phyloP scores from a whole-genome alignment of 176 grass and related monocot species.

The Carex pumila region DNA sequence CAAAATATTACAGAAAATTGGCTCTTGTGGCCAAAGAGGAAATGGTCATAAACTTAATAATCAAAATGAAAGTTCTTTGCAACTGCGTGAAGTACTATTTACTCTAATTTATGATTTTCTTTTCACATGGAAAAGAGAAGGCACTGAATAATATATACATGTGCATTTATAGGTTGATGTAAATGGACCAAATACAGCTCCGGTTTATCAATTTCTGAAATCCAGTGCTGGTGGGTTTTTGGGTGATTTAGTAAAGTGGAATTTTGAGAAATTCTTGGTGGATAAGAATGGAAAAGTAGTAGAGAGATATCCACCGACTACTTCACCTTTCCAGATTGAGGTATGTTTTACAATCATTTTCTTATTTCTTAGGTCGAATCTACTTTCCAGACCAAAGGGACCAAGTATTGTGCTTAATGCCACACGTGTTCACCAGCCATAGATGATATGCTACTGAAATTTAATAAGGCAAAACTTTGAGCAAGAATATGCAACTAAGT shows the following conservation, averaged over 20 bases:
- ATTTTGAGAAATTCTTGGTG: constrained; percentile 95
- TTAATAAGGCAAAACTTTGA: not conserved
- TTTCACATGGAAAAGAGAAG: not conserved
- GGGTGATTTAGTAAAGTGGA: constrained; percentile 95
- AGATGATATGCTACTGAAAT: not conserved
- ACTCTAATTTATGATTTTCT: not conserved
- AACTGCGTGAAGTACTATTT: not conserved
- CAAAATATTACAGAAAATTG: not conserved
- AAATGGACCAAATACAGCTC: constrained; percentile 88
- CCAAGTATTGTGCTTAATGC: not conserved
- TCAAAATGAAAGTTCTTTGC: not conserved
- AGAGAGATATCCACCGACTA: constrained; percentile 94
- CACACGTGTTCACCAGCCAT: not conserved
- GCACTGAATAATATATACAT: not conserved
- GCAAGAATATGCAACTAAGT: not conserved
- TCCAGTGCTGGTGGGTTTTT: constrained; percentile 95
- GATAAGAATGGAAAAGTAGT: constrained; percentile 91
- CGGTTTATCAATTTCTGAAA: constrained; percentile 90
- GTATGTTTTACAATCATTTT: constrained; percentile 18
- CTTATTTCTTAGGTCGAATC: not conserved
- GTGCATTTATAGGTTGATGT: constrained; percentile 73
- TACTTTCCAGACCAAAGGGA: not conserved
- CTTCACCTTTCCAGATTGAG: constrained; percentile 98
- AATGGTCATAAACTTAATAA: not conserved
- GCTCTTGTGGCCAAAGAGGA: not conserved